Base-by-base conservation (phyloP, 1,284 basidiomycete genomes). In the Clitocybe nebularis region DNA sequence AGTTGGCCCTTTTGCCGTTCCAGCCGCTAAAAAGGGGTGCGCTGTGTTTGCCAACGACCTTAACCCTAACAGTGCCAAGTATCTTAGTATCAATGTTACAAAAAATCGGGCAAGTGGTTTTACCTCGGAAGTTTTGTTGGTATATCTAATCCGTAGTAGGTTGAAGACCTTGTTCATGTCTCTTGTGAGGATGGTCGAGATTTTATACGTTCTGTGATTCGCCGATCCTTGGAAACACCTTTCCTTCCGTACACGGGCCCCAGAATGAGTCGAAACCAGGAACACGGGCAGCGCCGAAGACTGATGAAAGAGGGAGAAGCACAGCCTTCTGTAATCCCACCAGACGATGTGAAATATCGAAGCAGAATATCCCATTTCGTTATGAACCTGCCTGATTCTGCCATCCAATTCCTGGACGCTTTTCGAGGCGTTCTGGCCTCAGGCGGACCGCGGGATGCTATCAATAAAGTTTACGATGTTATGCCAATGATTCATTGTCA, bases 331-430 rank as follows among this genome's bases (percentile, higher is more conserved):
- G n/a, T n/a, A n/a, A n/a, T 20, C 10, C 22, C 14, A 8, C n/a
- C n/a, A 24, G 14, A 17, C 20, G 19, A n/a, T 23, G 3, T 8
- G 4, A 7, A 36, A 43, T 25, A 44, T 47, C 74, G 84, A 44
- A 71, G 69, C 43, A 68, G 76, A 22, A 80, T 94, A 50, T 74
- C 82, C 16, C 95, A 97, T 61, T 96, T 91, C 57, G 84, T 98
- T 14, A 96, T 99, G 93, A 99, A 99, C 63, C 73, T 99, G 16
- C 96, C 96, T 2, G 93, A 91, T 46, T 85, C 84, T 19, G 94
- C 95, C 0, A 80, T 98, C 45, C 75, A 81, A 39, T 98, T 99
- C 66, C 71, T 99, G 43, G 88, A 90, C 57, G 89, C 89, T 0
- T 98, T 89, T 68, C 75, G 77, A 1, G 93, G 92, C 0, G 67